Evolutionary conservation across 441 rosid genomes (phyloP).

Genomic region (Jatropha podagrica): DNA sequence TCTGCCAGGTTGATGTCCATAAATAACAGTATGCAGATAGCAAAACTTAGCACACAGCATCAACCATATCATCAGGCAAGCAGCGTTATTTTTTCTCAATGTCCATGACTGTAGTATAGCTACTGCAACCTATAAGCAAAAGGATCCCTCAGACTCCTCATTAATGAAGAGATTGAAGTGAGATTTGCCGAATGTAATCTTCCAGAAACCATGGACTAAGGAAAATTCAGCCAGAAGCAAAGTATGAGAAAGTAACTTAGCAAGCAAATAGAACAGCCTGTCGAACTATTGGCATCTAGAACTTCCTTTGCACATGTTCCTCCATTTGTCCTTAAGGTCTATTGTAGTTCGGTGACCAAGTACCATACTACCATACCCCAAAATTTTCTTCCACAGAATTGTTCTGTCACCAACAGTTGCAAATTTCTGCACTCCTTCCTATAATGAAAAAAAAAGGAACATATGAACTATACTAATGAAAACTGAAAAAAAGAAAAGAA

Average conservation of each 20-base stretch:
- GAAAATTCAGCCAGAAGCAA: not conserved
- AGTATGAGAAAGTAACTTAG: not conserved
- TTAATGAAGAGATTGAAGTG: not conserved
- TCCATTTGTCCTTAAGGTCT: slow-evolving; percentile 59
- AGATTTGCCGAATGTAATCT: not conserved
- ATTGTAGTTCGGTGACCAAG: slow-evolving; percentile 30
- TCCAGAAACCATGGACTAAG: not conserved
- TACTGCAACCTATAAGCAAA: not conserved
- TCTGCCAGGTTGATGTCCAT: not conserved
- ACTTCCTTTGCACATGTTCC: slow-evolving; percentile 39
- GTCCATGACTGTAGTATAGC: not conserved
- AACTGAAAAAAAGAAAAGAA: not conserved
- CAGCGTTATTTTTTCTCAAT: not conserved
- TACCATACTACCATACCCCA: slow-evolving; percentile 42
- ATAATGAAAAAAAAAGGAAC: not conserved
- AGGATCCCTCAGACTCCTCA: not conserved
- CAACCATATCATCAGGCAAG: not conserved
- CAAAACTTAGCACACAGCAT: not conserved
- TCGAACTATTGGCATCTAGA: slow-evolving; percentile 25
- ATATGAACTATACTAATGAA: not conserved
- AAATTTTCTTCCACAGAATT: slow-evolving; percentile 47
- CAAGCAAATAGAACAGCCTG: slow-evolving; percentile 15
- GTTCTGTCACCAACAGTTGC: slow-evolving; percentile 17
- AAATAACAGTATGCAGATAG: not conserved
- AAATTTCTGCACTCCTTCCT: slow-evolving; percentile 48